A percentile compares a stretch with the other conserved stretches of the same genome.
Conservation (phyloP, 345 rosid genomes). For the Hypericum androsaemum region DNA sequence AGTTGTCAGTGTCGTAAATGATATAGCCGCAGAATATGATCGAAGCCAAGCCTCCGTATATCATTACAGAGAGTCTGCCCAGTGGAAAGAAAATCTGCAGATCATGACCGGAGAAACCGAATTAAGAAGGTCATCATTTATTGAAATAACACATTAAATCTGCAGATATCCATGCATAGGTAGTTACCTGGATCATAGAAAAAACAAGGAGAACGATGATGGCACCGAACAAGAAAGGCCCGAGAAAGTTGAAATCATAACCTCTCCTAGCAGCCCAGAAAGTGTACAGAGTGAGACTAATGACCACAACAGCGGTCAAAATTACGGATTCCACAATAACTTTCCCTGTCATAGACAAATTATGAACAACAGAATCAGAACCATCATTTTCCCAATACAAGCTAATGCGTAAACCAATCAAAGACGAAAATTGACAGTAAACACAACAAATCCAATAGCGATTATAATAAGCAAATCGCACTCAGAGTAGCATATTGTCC, state of each 20-base stretch:
- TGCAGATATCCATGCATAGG: too few species aligned
- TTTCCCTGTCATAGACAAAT: slow-evolving; percentile 40
- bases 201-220: slow-evolving; percentile 53
- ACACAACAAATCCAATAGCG: too few species aligned
- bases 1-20: slow-evolving; percentile 11
- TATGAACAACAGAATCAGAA: background rate
- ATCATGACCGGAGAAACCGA: background rate
- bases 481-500: too few species aligned
- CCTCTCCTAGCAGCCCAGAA: slow-evolving; percentile 95
- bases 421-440: background rate
- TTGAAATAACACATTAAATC: too few species aligned
- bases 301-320: slow-evolving; percentile 61
- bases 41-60: slow-evolving; percentile 67
- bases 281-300: slow-evolving; percentile 73
- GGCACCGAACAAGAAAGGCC: slow-evolving; percentile 86
- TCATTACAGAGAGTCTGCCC: slow-evolving; percentile 65
- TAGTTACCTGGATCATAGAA: slow-evolving; percentile 69
- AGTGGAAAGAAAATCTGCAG: slow-evolving; percentile 66
- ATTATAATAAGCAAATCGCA: too few species aligned
- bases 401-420: background rate
- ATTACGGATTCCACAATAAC: slow-evolving; percentile 70
- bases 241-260: slow-evolving; percentile 83
- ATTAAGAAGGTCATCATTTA: background rate
- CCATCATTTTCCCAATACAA: background rate
- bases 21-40: slow-evolving; percentile 50